phyloP scores from a whole-genome alignment of 2,329 filamentous ascomycete species.

The Sporothrix humicola region DNA sequence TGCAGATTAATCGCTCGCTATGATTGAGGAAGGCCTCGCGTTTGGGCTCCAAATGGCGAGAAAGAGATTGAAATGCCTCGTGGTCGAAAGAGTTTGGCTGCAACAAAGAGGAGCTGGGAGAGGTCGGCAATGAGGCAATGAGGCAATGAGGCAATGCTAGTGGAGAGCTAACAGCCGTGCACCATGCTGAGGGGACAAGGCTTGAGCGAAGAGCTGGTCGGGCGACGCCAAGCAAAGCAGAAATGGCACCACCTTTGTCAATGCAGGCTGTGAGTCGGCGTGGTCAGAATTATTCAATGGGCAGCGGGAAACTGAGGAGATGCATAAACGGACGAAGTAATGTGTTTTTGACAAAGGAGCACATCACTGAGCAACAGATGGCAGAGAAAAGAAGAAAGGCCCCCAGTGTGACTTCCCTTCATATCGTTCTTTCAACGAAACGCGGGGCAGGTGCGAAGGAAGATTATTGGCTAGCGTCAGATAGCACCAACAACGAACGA shows the following conservation, averaged over 20 bases:
- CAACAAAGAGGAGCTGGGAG: constrained; percentile 25
- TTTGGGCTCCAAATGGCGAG: not conserved
- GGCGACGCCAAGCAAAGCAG: constrained; percentile 16
- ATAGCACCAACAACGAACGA: constrained; percentile 16
- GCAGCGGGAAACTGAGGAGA: not conserved
- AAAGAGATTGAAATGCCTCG: constrained; percentile 9
- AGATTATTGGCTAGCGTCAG: constrained; percentile 24
- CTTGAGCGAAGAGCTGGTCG: constrained; percentile 16
- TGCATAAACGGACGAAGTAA: not conserved
- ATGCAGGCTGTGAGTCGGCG: not conserved
- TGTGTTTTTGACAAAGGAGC: not conserved
- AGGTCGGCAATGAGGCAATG: not conserved
- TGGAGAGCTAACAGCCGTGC: constrained; percentile 19
- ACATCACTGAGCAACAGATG: not conserved
- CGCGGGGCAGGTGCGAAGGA: constrained; percentile 25
- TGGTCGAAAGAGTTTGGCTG: not conserved
- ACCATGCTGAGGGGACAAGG: not conserved
- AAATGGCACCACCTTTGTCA: constrained; percentile 27
- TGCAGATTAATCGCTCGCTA: no score
- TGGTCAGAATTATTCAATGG: not conserved
- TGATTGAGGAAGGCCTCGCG: no score
- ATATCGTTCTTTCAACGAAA: not conserved
- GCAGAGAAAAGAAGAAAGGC: not conserved
- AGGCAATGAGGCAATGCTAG: constrained; percentile 14
- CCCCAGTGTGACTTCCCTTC: not conserved